Evolutionary conservation across 2,329 filamentous ascomycete species (phyloP), one percentile per base, ranked within the genome.

Genomic region (Gliomastix tumulicola): DNA sequence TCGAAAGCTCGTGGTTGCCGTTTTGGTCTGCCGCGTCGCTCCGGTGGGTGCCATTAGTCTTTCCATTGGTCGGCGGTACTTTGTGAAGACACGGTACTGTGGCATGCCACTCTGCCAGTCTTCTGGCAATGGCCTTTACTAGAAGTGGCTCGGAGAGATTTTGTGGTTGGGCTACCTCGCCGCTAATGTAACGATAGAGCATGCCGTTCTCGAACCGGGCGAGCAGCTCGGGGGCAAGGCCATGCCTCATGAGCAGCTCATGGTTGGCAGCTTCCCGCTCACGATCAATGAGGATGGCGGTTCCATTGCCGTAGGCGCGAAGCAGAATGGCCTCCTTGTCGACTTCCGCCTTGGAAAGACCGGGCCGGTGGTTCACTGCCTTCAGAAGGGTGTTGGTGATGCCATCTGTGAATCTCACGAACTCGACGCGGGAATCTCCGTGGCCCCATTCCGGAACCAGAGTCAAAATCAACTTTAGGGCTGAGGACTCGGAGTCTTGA

Each of bases 161-260:
- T 49, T 82, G 74, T 32, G 90, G 84, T 36, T 80, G 76, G 50
- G 88, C 89, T 37, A 86, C 84, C 44, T 74, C 77, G 36, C 92
- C 92, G 43, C 78, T 77, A 47, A 97, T 84, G 65, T 84, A 98
- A 49, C 84, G 80, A 68, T 98, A 98, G 53, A 98, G 75, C 65
- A 98, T 86, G 48, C 92, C 92, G 57, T 98, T 98, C 51, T 88
- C 74, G 69, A 98, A 98, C 47, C 89, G 84, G 37, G 89, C 92
- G 41, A 97, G 75, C 36, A 98, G 73, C 42, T 84, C 71, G 25
- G 92, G 92, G 16, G 92, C 92, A 37, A 98, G 80, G 49, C 81
- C 79, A 51, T 88, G 71, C 48, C 77, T 78, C 65, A 89, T 88
- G 44, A 97, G 80, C 39, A 96, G 74, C 56, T 88, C 88, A 63